A percentile compares a stretch with the other conserved stretches of the same genome.
phyloP scores from a whole-genome alignment of 805 yeast genomes.

The Alloascoidea hylecoeti region DNA sequence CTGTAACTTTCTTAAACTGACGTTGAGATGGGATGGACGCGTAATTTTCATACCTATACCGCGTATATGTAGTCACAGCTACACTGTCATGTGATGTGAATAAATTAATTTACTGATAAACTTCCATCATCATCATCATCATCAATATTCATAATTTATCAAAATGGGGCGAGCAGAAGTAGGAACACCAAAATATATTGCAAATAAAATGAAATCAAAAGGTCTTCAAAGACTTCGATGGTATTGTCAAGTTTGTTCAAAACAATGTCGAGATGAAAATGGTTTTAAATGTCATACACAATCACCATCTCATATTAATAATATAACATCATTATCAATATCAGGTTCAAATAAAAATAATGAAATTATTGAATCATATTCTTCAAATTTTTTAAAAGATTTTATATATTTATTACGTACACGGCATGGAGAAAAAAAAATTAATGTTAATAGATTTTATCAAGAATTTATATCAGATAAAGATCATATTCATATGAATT shows the following conservation, averaged over 20 bases:
- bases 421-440: conserved; percentile 68
- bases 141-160: too few relatives aligned
- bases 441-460: conserved; percentile 76
- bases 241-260: conserved; percentile 83
- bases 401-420: conserved; percentile 49
- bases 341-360: conserved; percentile 27
- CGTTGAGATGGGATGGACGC: too few relatives aligned
- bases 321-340: conserved; percentile 33
- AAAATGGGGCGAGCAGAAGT: conserved; percentile 43
- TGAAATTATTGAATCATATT: conserved; percentile 37
- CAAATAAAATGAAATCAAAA: conserved; percentile 64
- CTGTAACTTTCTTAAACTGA: too few relatives aligned
- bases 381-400: conserved; percentile 42
- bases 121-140: conserved; percentile 6
- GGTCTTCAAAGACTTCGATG: conserved; percentile 79
- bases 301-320: conserved; percentile 63
- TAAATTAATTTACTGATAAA: too few relatives aligned
- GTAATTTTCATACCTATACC: too few relatives aligned
- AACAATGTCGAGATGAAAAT: conserved; percentile 92
- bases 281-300: conserved; percentile 86
- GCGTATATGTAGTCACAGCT: too few relatives aligned
- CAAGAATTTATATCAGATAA: conserved; percentile 78
- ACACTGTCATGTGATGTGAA: too few relatives aligned
- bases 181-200: conserved; percentile 55
- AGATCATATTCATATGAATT: conserved; percentile 81